Conservation (phyloP, 2,329 filamentous ascomycete genomes). For the Cytospora schulzeri region DNA sequence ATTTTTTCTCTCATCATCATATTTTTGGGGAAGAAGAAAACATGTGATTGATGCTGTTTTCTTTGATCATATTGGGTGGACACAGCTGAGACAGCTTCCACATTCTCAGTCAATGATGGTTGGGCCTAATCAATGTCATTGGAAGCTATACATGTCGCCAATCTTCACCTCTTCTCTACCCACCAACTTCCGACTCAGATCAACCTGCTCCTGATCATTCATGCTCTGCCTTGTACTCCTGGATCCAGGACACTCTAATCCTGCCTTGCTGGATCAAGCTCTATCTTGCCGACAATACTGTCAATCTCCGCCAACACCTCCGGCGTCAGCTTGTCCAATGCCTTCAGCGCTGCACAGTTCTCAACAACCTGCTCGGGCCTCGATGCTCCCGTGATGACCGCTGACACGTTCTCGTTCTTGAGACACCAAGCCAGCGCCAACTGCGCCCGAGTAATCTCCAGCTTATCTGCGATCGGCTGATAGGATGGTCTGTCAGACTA, state of each 20-base stretch:
- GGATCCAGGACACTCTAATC: slow-evolving; percentile 18
- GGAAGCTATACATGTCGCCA: neutral
- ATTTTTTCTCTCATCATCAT: neutral
- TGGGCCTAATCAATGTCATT: no score
- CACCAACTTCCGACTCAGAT: no score
- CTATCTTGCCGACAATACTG: slow-evolving; percentile 35
- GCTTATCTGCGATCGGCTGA: slow-evolving; percentile 65
- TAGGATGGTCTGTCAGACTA: slow-evolving; percentile 37
- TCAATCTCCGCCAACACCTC: slow-evolving; percentile 64
- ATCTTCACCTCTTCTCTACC: neutral
- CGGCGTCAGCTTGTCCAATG: slow-evolving; percentile 58
- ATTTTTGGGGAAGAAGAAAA: neutral
- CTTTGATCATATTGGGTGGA: neutral
- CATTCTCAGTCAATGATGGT: no score
- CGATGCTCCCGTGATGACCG: slow-evolving; percentile 65
- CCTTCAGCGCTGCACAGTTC: slow-evolving; percentile 56
- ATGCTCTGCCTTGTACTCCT: neutral
- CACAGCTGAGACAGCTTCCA: no score
- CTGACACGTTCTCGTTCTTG: slow-evolving; percentile 62
- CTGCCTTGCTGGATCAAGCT: slow-evolving; percentile 34
- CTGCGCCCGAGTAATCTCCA: slow-evolving; percentile 60
- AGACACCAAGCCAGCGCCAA: slow-evolving; percentile 67
- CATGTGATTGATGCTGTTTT: neutral
- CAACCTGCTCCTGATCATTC: no score
- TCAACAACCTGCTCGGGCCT: slow-evolving; percentile 61